Evolutionary conservation across 2,329 filamentous ascomycete genomes (phyloP).

Genomic region (Aspergillus glaucus): DNA sequence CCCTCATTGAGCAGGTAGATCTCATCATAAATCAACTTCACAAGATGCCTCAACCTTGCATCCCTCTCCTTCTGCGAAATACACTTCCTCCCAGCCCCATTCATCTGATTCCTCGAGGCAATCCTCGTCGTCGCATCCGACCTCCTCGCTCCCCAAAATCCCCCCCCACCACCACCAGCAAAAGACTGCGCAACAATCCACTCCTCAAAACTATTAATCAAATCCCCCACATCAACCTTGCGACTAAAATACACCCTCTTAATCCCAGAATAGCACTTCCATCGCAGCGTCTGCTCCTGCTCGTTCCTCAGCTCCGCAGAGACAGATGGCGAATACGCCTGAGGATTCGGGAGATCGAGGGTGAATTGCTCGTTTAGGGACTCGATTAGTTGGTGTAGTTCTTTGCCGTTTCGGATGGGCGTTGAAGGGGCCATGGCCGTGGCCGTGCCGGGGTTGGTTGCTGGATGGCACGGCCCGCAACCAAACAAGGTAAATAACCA

Average conservation of each 20-base stretch:
- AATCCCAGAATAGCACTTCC: conserved; percentile 23
- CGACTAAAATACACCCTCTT: conserved; percentile 24
- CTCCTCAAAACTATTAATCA: conserved; percentile 28
- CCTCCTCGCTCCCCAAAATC: conserved; percentile 8
- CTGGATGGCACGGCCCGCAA: no score
- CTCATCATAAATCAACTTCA: conserved; percentile 26
- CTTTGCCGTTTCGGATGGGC: conserved; percentile 17
- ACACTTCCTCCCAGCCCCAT: not conserved
- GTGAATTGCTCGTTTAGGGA: conserved; percentile 29
- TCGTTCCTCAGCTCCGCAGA: conserved; percentile 5
- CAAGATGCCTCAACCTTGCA: conserved; percentile 22
- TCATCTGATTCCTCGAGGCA: not conserved
- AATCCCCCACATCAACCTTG: conserved; percentile 12
- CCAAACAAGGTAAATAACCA: no score
- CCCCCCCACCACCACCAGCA: not conserved
- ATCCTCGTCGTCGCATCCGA: not conserved
- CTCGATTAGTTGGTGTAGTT: conserved; percentile 23
- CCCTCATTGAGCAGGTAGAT: conserved; percentile 23
- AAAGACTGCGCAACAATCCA: conserved; percentile 14
- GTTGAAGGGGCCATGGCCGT: conserved; percentile 12
- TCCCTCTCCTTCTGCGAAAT: conserved; percentile 17
- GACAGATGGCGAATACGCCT: conserved; percentile 11
- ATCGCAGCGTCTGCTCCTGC: conserved; percentile 12
- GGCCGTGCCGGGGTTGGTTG: not conserved
- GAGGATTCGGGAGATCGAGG: conserved; percentile 26